Base-by-base conservation (phyloP, 1,139 yeast genomes). In the Debaryomyces udenii region DNA sequence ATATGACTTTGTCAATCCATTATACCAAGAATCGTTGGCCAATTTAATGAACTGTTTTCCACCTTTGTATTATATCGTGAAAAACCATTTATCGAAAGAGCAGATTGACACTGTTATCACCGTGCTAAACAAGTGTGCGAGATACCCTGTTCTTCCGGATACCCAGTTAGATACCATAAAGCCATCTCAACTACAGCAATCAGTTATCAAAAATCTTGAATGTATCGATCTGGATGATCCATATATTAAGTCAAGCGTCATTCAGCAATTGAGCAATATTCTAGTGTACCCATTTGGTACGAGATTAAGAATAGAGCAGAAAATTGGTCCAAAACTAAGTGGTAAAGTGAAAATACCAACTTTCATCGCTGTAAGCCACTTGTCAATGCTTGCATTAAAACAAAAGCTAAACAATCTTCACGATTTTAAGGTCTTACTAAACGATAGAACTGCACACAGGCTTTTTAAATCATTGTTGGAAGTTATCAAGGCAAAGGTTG, bases 71-170 rank as follows among this genome's bases (percentile, higher is more conserved):
- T 44, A 48, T 2, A 55, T 80, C 11, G 53, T 72, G 10, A 53
- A 56, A 23, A 62, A 53, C 3, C 58, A 50, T 6, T 54, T 65
- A 45, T 59, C 62, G 5, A 16, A 56, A 4, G 51, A 58, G 2
- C 73, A 73, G 51, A 61, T 76, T 27, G 74, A 69, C 42, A 61
- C 57, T 9, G 64, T 81, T 14, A 57, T 83, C 33, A 58, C 62
- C 15, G 63, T 76, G 7, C 72, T 85, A 48, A 81, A 78, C 50
- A 70, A 80, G 22, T 79, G 87, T 43, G 78, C 84, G 1, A 67
- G 86, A 41, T 86, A 83, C 56, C 93, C 94, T 0, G 70, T 84
- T 9, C 63, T 85, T 18, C 81, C 85, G 4, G 74, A 68, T 13
- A 66, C 64, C 40, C 52, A 46, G 26, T 52, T 57, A 6, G 90